Conservation (phyloP, 139 green algal species). For the Chlamydomonas schloesseri region DNA sequence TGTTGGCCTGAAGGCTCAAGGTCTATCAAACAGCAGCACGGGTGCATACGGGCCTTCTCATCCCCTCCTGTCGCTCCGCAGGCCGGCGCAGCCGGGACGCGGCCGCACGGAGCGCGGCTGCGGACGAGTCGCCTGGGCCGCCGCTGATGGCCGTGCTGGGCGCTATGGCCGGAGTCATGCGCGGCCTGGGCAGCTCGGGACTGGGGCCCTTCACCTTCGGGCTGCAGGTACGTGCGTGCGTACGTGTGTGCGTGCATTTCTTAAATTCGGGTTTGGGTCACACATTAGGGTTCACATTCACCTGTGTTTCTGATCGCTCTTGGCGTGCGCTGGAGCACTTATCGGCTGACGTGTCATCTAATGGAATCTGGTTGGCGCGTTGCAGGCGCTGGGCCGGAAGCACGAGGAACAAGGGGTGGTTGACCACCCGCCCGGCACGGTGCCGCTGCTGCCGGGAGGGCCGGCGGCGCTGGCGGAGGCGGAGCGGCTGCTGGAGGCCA, state of each 20-base stretch:
- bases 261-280: no score
- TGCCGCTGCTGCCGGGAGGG: not conserved
- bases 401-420: slow-evolving; percentile 8
- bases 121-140: not conserved
- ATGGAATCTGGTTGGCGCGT: no score
- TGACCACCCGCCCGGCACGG: not conserved
- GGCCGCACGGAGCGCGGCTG: not conserved
- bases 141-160: slow-evolving; percentile 9
- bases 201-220: slow-evolving; percentile 28
- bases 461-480: not conserved
- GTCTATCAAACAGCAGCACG: no score
- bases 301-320: no score
- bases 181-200: not conserved
- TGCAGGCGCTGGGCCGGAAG: slow-evolving; percentile 9
- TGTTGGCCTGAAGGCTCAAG: no score
- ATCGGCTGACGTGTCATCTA: no score
- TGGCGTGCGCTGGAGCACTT: no score
- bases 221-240: not conserved
- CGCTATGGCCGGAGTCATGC: slow-evolving; percentile 5
- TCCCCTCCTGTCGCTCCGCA: no score
- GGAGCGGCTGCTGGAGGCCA: slow-evolving; percentile 11
- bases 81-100: no score
- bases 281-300: no score
- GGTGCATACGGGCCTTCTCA: no score
- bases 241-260: no score